Conservation (phyloP, 2,329 filamentous ascomycete species). For the Fusarium brevicatenulatum region DNA sequence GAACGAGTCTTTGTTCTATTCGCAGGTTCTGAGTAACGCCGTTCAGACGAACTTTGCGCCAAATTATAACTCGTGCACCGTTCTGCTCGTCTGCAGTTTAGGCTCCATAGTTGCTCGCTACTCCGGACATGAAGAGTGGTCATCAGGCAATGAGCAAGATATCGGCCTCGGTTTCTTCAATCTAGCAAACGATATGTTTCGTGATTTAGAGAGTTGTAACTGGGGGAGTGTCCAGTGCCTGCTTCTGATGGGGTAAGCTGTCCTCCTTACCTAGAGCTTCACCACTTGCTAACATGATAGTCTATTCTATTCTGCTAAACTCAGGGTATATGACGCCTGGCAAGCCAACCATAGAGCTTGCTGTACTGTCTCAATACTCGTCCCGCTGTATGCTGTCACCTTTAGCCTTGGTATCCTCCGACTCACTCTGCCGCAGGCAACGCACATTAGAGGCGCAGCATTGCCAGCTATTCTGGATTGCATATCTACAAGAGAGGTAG, state of each 20-base stretch:
- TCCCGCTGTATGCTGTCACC: neutral
- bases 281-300: neutral
- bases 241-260: conserved; percentile 23
- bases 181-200: conserved; percentile 15
- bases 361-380: conserved; percentile 16
- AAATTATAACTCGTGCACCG: conserved; percentile 1
- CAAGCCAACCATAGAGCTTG: conserved; percentile 23
- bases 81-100: conserved; percentile 9
- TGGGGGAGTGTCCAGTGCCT: conserved; percentile 28
- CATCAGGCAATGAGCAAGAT: neutral
- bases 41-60: neutral
- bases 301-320: conserved; percentile 23
- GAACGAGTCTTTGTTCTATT: conserved; percentile 16
- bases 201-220: neutral
- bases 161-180: conserved; percentile 17
- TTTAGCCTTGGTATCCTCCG: accelerated
- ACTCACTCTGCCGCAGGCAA: neutral
- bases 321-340: conserved; percentile 24
- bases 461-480: conserved; percentile 29
- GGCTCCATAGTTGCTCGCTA: conserved; percentile 13
- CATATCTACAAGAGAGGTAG: conserved; percentile 32
- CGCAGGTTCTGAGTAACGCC: neutral
- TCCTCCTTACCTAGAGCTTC: neutral
- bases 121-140: conserved; percentile 9
- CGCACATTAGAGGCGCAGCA: conserved; percentile 14